phyloP scores from a whole-genome alignment of 2,329 filamentous ascomycete genomes.

The Gremmenia infestans region DNA sequence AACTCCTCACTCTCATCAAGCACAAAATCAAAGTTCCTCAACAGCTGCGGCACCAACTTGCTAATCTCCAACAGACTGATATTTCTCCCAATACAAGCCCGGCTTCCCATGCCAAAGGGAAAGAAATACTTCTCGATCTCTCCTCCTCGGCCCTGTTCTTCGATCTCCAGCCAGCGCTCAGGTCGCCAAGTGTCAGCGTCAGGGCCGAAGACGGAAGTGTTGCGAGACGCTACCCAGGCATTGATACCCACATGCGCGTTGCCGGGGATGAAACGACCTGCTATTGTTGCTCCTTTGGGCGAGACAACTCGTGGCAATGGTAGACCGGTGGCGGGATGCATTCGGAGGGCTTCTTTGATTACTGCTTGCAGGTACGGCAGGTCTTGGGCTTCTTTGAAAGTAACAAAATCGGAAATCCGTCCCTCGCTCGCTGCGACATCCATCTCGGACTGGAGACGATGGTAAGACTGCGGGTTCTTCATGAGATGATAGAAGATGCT shows the following conservation, averaged over 20 bases:
- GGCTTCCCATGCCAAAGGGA: constrained; percentile 37
- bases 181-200: constrained; percentile 41
- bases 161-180: constrained; percentile 39
- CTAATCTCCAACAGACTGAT: constrained; percentile 40
- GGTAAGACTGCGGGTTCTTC: constrained; percentile 24
- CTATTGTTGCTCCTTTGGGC: constrained; percentile 38
- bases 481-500: constrained; percentile 41
- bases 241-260: constrained; percentile 41
- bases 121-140: constrained; percentile 16
- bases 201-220: constrained; percentile 39
- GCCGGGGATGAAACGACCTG: constrained; percentile 37
- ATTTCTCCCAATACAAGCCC: constrained; percentile 41
- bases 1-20: constrained; percentile 18
- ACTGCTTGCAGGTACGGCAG: constrained; percentile 49
- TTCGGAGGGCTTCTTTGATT: constrained; percentile 47
- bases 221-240: constrained; percentile 39
- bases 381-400: constrained; percentile 36
- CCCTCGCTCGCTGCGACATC: constrained; percentile 12
- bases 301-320: constrained; percentile 45
- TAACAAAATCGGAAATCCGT: constrained; percentile 24
- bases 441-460: constrained; percentile 31
- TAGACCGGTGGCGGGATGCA: constrained; percentile 44
- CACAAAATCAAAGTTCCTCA: constrained; percentile 28
- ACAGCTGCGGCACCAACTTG: constrained; percentile 37
- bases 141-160: constrained; percentile 17